phyloP scores from a whole-genome alignment of 1,284 basidiomycete species.

The Waitea zeae region DNA sequence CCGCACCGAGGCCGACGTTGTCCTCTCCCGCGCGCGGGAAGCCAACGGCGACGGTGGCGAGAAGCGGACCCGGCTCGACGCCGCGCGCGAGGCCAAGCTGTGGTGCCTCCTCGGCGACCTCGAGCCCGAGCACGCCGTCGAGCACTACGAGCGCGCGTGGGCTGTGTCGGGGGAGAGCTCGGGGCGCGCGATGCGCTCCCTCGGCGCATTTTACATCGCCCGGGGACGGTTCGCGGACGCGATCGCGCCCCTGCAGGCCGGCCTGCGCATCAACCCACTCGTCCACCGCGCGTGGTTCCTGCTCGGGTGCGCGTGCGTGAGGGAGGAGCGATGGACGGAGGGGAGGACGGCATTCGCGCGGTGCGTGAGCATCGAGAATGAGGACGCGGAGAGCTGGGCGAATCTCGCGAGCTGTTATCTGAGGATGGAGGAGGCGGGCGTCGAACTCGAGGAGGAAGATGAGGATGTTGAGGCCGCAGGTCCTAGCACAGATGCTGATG shows the following conservation, averaged over 20 bases:
- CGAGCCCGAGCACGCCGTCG: slow-evolving; percentile 46
- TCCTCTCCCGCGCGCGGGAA: slow-evolving; percentile 44
- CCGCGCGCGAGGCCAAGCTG: slow-evolving; percentile 73
- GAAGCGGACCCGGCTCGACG: slow-evolving; percentile 35
- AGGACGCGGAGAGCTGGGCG: slow-evolving; percentile 97
- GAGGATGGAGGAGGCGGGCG: slow-evolving; percentile 38
- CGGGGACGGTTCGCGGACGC: slow-evolving; percentile 46
- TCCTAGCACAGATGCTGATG: not conserved
- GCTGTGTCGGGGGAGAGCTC: slow-evolving; percentile 62
- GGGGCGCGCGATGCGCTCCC: slow-evolving; percentile 78
- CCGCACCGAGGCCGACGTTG: slow-evolving; percentile 65
- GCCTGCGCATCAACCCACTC: slow-evolving; percentile 82
- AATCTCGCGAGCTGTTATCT: slow-evolving; percentile 94
- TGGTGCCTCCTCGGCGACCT: slow-evolving; percentile 95
- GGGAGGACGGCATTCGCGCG: slow-evolving; percentile 75
- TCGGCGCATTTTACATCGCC: slow-evolving; percentile 76
- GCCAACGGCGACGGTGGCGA: slow-evolving; percentile 17
- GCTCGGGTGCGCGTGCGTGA: slow-evolving; percentile 79
- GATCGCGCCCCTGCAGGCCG: slow-evolving; percentile 50
- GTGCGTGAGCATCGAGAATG: slow-evolving; percentile 84
- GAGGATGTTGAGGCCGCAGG: slow-evolving; percentile 8
- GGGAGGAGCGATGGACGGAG: slow-evolving; percentile 68
- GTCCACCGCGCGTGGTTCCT: slow-evolving; percentile 88
- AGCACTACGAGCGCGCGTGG: slow-evolving; percentile 81
- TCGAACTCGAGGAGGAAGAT: slow-evolving; percentile 9